Conservation (phyloP, 345 rosid genomes). For the Moricandia arvensis region DNA sequence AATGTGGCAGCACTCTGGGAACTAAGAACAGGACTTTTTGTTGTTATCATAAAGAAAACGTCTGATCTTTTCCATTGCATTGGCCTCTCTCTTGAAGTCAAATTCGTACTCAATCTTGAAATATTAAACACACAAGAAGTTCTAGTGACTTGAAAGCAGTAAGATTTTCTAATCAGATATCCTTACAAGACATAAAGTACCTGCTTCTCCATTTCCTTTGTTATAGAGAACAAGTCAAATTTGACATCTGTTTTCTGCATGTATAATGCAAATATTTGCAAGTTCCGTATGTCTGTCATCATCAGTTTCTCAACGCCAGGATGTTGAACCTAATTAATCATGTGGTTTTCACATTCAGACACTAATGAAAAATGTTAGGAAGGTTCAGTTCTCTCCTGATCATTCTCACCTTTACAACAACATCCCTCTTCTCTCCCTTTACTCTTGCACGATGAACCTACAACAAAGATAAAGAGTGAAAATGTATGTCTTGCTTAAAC, state of each 20-base stretch:
- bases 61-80: constrained; percentile 83
- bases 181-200: constrained; percentile 37
- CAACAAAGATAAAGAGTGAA: background rate
- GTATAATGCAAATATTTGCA: constrained; percentile 89
- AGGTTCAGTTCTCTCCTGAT: constrained; percentile 20
- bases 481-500: background rate
- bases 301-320: constrained; percentile 86
- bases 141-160: background rate
- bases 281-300: constrained; percentile 92
- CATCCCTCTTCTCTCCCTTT: constrained; percentile 64
- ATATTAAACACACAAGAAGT: background rate
- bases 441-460: constrained; percentile 91
- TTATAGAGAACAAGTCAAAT: constrained; percentile 80
- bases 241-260: constrained; percentile 91
- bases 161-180: background rate
- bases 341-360: constrained; percentile 29
- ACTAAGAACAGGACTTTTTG: constrained; percentile 79
- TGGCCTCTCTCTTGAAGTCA: constrained; percentile 83
- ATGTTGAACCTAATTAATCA: constrained; percentile 84
- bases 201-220: constrained; percentile 97
- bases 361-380: background rate
- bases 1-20: constrained; percentile 57
- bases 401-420: constrained; percentile 79
- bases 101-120: constrained; percentile 90
- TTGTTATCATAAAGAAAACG: constrained; percentile 70